phyloP scores from a whole-genome alignment of 768 basidiomycete species.

The Imleria badia region DNA sequence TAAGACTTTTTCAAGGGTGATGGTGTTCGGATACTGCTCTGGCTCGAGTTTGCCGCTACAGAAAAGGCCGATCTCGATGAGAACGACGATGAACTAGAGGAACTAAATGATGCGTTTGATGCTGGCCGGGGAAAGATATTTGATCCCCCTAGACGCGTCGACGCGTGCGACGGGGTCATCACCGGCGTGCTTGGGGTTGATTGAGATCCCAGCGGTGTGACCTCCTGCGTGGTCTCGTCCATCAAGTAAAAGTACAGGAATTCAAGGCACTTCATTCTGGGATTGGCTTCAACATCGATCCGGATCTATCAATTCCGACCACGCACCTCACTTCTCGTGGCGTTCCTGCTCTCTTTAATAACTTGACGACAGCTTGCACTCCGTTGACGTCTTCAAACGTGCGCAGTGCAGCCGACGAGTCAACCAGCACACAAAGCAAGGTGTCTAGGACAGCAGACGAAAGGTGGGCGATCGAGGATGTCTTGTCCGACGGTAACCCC shows the following conservation, averaged over 20 bases:
- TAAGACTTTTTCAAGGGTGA: constrained; percentile 45
- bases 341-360: constrained; percentile 82
- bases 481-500: constrained; percentile 21
- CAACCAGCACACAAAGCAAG: constrained; percentile 85
- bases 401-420: constrained; percentile 71
- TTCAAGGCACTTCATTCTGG: constrained; percentile 94
- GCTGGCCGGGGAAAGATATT: constrained; percentile 26
- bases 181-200: constrained; percentile 34
- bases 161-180: constrained; percentile 24
- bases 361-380: constrained; percentile 79
- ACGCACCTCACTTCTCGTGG: constrained; percentile 84
- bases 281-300: constrained; percentile 1
- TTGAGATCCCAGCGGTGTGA: constrained; percentile 22
- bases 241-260: constrained; percentile 94
- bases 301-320: constrained; percentile 46
- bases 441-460: constrained; percentile 80
- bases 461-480: constrained; percentile 41
- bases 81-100: constrained; percentile 24
- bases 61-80: constrained; percentile 42
- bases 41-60: constrained; percentile 36
- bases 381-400: constrained; percentile 77
- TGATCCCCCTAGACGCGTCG: constrained; percentile 16
- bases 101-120: constrained; percentile 22
- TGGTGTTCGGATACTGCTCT: constrained; percentile 28
- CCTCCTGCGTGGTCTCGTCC: constrained; percentile 58